Evolutionary conservation across 1,284 basidiomycete genomes (phyloP), one percentile per base, ranked within the genome.

Genomic region (Tranzscheliella williamsii): DNA sequence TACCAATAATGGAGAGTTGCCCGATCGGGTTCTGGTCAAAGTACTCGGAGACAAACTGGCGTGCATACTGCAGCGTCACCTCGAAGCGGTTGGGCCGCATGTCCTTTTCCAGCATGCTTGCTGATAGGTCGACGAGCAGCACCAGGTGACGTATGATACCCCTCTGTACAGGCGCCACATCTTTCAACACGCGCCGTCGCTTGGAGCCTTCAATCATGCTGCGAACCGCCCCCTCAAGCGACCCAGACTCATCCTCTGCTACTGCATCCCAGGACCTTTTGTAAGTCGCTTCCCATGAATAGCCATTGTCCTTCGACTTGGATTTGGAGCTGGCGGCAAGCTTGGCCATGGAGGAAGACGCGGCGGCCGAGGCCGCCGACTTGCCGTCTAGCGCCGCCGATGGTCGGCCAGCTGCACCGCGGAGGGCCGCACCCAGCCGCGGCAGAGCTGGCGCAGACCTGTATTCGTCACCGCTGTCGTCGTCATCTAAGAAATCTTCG

Each of bases 11-110:
- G 12, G 63, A 70, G 4, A 74, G 52, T 79, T 98, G 94, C n/a
- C 94, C 92, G 16, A 99, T 83, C 0, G 94, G 94, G 73, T 99
- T 99, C 80, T 98, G 95, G 79, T 99, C 95, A 79, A 97, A 99
- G 90, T 94, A 99, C 77, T 99, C 94, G 7, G 84, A 82, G 18
- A 97, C 84, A 68, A 98, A 98, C 61, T 91, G 88, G 45, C 65
- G 54, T 3, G 69, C 70, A 73, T 93, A 94, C 71, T 91, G 87
- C 30, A 98, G 80, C 58, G 87, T 88, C 32, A 97, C 80, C 71
- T 95, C 68, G 44, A 69, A 69, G 15, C 94, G 84, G 16, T 89
- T 92, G 3, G 93, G 91, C 11, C 94, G 85, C 85, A 96, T 89
- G 79, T 98, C 94, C 31, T 91, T 86, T 78, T 97, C 94, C 76